Percentiles rank a stretch among this genome's conserved stretches.
These are phyloP conservation scores for Globisporangium middletonii DNA, from an alignment of 352 stramenopile species.

Conservation along the genomic window DNA sequence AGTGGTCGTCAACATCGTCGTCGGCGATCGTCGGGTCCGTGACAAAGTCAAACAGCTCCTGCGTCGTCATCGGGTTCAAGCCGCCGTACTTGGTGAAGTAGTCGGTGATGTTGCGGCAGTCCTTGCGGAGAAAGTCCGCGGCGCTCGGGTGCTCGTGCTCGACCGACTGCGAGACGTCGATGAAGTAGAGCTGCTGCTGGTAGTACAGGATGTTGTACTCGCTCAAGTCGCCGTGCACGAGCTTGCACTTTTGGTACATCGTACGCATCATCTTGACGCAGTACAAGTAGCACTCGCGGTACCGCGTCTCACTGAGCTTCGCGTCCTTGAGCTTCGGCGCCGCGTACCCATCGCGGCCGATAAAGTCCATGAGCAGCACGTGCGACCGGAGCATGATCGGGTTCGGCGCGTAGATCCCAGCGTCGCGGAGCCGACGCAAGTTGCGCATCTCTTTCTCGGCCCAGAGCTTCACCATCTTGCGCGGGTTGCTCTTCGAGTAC, in stretches of 20 bases:
- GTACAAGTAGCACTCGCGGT: conserved; percentile 94
- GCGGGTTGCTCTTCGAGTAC: conserved; percentile 96
- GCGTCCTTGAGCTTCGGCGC: conserved; percentile 94
- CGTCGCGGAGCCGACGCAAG: conserved; percentile 88
- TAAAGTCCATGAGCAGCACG: conserved; percentile 99
- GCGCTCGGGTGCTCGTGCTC: conserved; percentile 97
- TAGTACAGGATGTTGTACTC: conserved; percentile 99
- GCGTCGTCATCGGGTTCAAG: conserved; percentile 91
- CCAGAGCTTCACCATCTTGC: conserved; percentile 99
- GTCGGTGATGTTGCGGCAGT: conserved; percentile 96
- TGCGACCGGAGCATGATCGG: conserved; percentile 95
- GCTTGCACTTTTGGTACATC: conserved; percentile 95
- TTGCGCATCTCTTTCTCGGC: conserved; percentile 99
- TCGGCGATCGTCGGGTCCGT: conserved; percentile 67
- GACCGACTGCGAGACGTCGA: conserved; percentile 98
- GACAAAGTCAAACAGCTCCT: conserved; percentile 97
- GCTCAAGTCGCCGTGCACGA: conserved; percentile 98
- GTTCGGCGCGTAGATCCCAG: conserved; percentile 88
- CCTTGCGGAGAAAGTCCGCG: conserved; percentile 97
- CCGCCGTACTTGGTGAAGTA: conserved; percentile 92
- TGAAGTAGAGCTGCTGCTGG: conserved; percentile 94
- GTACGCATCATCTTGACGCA: conserved; percentile 94
- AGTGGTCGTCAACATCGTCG: conserved; percentile 74
- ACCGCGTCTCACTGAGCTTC: conserved; percentile 84
- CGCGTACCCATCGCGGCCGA: conserved; percentile 93